Base-by-base conservation (phyloP, 139 green algal genomes). In the Pleodorina starrii region DNA sequence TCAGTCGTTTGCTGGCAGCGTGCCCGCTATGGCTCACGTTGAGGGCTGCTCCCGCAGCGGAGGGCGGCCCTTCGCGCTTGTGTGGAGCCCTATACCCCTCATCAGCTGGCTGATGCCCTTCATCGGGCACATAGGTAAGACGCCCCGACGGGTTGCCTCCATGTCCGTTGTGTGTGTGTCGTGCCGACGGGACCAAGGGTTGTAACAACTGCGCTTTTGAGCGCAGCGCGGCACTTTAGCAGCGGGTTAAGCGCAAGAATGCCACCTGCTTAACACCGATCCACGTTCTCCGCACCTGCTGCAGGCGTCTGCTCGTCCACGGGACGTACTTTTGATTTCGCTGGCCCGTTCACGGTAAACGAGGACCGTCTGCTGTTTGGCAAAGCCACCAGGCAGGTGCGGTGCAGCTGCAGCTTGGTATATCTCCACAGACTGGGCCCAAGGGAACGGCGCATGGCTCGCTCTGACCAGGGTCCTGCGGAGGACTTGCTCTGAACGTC, bases 51-150 rank as follows among this genome's bases (percentile, higher is more conserved):
- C 72, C 12, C 72, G 76, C 11, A 84, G 76, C 50, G 76, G 82
- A 29, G 82, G 82, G 0, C 63, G 66, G 19, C 82, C 73, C 42
- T 90, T 32, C 29, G 85, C 85, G 73, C 85, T 95, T 7, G 91
- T 95, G 7, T 95, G 92, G 92, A 91, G 72, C 32, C 93, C 93
- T 14, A 95, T 95, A 12, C 93, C 92, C 1, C 1, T 95, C 10
- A 60, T 95, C 38, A 90, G 87, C 1, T 94, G 91, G 90, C 36
- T 95, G 0, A 44, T 94, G 19, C 93, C 93, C 17, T 94, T 93
- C 51, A 77, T 95, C 12, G 93, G 93, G 7, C 93, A 95, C 66
- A 80, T 94, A 66, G 85, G 85, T 85, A 17, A 84, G 72, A 23
- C 2, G 63, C 29, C n/a, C n/a, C n/a, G n/a, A n/a, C n/a, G n/a